Base-by-base conservation (phyloP, 257 asterid genomes). In the Nemophila menziesii region DNA sequence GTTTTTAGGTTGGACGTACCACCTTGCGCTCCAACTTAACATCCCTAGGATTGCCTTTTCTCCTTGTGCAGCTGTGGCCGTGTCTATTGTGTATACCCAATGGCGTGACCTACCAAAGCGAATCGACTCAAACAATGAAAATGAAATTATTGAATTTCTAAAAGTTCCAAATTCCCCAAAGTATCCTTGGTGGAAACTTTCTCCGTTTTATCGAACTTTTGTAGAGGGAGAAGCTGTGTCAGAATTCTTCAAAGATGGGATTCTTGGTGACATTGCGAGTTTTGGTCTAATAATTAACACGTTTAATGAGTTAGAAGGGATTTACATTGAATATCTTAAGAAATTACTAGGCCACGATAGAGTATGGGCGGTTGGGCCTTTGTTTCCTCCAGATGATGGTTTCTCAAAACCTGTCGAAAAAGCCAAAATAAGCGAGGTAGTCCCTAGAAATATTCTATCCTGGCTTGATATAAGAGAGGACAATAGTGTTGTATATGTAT, bases 151-250 rank as follows among this genome's bases (percentile, higher is more conserved):
- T 38, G 26, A 51, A 3, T 48, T 69, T 15, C 5, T 75, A 0
- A 51, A 55, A 0, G 51, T 73, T n/a, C 96, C 93, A 18, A 51
- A 42, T 46, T 52, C 60, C 41, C 93, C 89, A 1, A 2, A 23
- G 7, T 71, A 66, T 68, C 92, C 89, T 3, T 81, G 89, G 87
- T 71, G 86, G 92, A 93, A 85, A 56, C 3, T 75, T 0, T 78
- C 93, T n/a, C 77, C 93, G 0, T 20, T 78, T 20, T 85, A 33
- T 20, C 66, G 82, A 1, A 73, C 72, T 20, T 67, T 57, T 1
- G 64, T 48, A 0, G 55, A 57, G 20, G 75, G 71, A n/a, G 58
- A 78, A 56, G 77, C 77, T 6, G 13, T 16, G 19, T 65, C 72
- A 39, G 77, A 80, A 63, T 67, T 66, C 1, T 54, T 75, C 16